These are phyloP conservation scores for Backusella westeae DNA, from an alignment of 192 early-diverging fungal genomes.

Conservation along the genomic window DNA sequence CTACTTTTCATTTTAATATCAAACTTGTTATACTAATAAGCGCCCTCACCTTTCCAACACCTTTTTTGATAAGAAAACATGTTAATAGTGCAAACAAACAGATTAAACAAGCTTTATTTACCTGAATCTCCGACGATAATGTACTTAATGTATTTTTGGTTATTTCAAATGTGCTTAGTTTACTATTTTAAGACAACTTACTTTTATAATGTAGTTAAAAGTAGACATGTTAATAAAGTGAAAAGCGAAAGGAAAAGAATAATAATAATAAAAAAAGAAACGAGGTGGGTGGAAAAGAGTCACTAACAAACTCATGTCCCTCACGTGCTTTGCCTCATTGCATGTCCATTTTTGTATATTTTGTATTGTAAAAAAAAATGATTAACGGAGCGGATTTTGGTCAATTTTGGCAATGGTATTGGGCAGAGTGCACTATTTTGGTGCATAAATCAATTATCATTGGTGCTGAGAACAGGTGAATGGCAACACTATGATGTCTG, in stretches of 20 bases:
- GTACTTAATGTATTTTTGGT: constrained; percentile 53
- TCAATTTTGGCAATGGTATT: too few relatives aligned
- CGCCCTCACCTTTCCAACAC: constrained; percentile 67
- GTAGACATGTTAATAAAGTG: constrained; percentile 32
- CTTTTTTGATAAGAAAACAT: constrained; percentile 34
- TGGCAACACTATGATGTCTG: too few relatives aligned
- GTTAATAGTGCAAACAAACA: too few relatives aligned
- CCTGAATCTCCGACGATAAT: constrained; percentile 84
- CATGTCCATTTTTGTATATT: neutral
- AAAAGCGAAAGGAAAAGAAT: neutral
- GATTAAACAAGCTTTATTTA: constrained; percentile 21
- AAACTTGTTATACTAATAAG: neutral
- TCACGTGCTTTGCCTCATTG: neutral
- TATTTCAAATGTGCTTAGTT: neutral
- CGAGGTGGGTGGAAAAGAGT: neutral
- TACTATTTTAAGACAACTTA: constrained; percentile 21
- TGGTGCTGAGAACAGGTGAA: too few relatives aligned
- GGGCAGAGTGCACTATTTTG: too few relatives aligned
- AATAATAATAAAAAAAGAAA: neutral
- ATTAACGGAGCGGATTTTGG: too few relatives aligned
- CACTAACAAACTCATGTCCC: neutral
- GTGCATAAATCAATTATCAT: too few relatives aligned
- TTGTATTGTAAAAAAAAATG: too few relatives aligned
- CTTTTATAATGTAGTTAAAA: constrained; percentile 64
- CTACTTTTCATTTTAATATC: constrained; percentile 26